Percentiles rank a stretch among this genome's conserved stretches.
Evolutionary conservation across 2,329 filamentous ascomycete species (phyloP).

Genomic region (Orbilia blumenaviensis): DNA sequence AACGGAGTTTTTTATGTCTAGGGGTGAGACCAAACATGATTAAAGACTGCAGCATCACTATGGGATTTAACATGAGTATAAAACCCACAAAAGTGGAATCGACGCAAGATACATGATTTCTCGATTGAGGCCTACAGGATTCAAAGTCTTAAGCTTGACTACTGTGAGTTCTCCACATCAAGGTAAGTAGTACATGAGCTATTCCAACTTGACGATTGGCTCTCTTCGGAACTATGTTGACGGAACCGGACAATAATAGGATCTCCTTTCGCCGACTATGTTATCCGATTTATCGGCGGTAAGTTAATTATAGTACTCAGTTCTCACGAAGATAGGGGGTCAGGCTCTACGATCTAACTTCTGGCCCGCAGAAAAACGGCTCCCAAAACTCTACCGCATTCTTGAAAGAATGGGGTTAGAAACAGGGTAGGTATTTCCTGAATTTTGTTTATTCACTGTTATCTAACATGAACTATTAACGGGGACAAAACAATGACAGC

Average conservation of each 20-base stretch:
- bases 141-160: slow-evolving; percentile 59
- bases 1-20: not conserved
- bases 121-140: slow-evolving; percentile 63
- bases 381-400: slow-evolving; percentile 62
- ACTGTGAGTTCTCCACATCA: slow-evolving; percentile 61
- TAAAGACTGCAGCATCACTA: not conserved
- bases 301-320: too few relatives aligned
- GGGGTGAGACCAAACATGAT: slow-evolving; percentile 50
- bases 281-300: slow-evolving; percentile 55
- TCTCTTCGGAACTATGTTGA: not conserved
- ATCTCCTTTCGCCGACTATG: slow-evolving; percentile 57
- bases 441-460: too few relatives aligned
- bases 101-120: slow-evolving; percentile 74
- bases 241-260: slow-evolving; percentile 14
- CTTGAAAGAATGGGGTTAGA: slow-evolving; percentile 67
- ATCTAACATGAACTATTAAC: not conserved
- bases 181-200: slow-evolving; percentile 54
- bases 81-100: slow-evolving; percentile 63
- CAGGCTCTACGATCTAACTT: not conserved
- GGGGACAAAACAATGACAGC: slow-evolving; percentile 41
- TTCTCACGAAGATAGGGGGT: too few relatives aligned
- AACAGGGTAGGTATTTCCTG: slow-evolving; percentile 60
- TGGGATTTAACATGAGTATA: not conserved
- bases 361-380: slow-evolving; percentile 45
- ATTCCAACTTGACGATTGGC: not conserved